Base-by-base conservation (phyloP, 139 green algal species). In the Trebouxia sp. region DNA sequence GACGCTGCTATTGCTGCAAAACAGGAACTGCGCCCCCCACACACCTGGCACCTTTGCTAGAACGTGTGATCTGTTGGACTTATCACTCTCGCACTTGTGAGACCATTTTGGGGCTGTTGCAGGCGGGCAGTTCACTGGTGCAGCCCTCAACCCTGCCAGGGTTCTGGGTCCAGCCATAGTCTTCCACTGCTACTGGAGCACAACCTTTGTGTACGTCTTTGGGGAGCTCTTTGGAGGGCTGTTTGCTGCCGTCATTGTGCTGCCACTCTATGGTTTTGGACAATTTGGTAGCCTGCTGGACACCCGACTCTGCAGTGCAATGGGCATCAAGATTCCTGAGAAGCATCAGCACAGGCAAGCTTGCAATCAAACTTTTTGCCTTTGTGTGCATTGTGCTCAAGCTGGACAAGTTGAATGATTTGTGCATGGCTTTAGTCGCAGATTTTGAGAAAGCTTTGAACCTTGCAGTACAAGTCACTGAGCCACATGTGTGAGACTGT, bases 101-200 rank as follows among this genome's bases (percentile, higher is more conserved):
- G 35, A 30, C 30, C 24, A 28, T 28, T n/a, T n/a, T n/a, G n/a
- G n/a, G n/a, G n/a, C n/a, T n/a, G 6, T 39, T 82, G 62, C 87
- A 92, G 89, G 89, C 66, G 92, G 91, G 6, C 92, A 84, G 3
- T 92, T 92, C 83, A 92, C 90, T 8, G 91, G 90, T 35, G 90
- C 92, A 20, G 89, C 85, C 35, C 85, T 95, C 41, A 95, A 95
- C 83, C 92, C 92, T 20, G 92, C 92, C 0, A 89, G 92, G 58
- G 93, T 92, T 32, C 87, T 95, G 22, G 92, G 90, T 38, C 92
- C 92, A 30, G 89, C 92, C 22, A 80, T 90, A 30, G 88, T 93
- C 48, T 94, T 93, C 82, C 51, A 84, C 65, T 90, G 87, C 79
- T 87, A 80, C 56, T 93, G 90, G 86, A 88, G 92, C 84, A 87